Conservation (phyloP, 306 rosid genomes). For the Leucaena leucocephala region DNA sequence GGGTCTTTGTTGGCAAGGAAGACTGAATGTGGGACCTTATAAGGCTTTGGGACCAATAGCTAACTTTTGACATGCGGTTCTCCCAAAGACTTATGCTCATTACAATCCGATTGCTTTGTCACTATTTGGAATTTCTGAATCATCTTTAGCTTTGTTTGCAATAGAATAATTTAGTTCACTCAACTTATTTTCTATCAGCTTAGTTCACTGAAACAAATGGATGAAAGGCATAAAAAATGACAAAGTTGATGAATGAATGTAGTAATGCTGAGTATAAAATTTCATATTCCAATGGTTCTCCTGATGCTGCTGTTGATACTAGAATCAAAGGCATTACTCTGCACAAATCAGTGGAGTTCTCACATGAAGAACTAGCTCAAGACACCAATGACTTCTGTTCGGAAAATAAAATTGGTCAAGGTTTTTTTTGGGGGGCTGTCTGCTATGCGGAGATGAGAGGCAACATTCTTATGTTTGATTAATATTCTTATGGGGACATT, state of each 20-base stretch:
- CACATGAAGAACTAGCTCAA: constrained; percentile 78
- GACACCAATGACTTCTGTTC: constrained; percentile 75
- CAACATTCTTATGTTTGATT: constrained; percentile 30
- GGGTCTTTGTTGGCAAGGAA: constrained; percentile 89
- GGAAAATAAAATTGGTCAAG: constrained; percentile 89
- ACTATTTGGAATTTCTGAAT: background rate
- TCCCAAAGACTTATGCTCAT: too few relatives aligned
- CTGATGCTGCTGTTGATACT: too few relatives aligned
- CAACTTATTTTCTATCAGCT: background rate
- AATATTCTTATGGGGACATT: too few relatives aligned
- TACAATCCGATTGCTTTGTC: background rate
- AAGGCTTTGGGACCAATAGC: too few relatives aligned
- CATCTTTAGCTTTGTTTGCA: background rate
- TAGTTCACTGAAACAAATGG: background rate
- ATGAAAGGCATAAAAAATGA: too few relatives aligned
- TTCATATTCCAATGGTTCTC: too few relatives aligned
- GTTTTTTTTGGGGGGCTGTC: constrained; percentile 94
- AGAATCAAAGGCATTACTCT: constrained; percentile 44
- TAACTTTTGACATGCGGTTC: too few relatives aligned
- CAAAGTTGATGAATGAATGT: too few relatives aligned
- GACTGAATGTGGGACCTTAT: too few relatives aligned
- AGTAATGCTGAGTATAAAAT: too few relatives aligned
- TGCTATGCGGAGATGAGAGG: constrained; percentile 97
- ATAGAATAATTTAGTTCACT: background rate
- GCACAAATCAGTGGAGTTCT: constrained; percentile 86